Percentiles rank a stretch among this genome's conserved stretches.
These are phyloP conservation scores for Phaeotremella skinneri DNA, from an alignment of 768 basidiomycete species.

Conservation along the genomic window DNA sequence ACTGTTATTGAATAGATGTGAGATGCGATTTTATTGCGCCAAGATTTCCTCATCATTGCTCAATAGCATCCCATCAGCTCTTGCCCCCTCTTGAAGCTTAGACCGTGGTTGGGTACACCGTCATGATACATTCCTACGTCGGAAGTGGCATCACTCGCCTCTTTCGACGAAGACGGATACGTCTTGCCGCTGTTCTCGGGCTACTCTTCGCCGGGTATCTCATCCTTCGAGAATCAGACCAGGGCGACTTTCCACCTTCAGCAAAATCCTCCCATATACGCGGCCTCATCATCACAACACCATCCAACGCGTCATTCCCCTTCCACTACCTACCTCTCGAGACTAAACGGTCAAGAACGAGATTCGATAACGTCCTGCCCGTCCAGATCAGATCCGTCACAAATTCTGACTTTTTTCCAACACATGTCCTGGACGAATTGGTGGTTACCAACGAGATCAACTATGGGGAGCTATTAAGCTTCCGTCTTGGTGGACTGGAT, in stretches of 20 bases:
- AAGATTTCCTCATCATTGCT: too few relatives aligned
- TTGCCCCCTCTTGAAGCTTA: too few relatives aligned
- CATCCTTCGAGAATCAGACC: background rate
- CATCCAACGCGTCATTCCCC: background rate
- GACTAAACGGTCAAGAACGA: background rate
- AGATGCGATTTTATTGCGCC: too few relatives aligned
- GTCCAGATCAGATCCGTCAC: background rate
- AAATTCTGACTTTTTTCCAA: background rate
- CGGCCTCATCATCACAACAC: slow-evolving; percentile 3
- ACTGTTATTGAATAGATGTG: too few relatives aligned
- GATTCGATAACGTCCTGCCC: background rate
- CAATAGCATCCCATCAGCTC: too few relatives aligned
- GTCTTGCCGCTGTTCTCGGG: background rate
- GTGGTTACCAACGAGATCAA: slow-evolving; percentile 6
- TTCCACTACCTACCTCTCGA: slow-evolving; percentile 4
- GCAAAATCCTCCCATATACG: too few relatives aligned
- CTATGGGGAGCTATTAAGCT: background rate
- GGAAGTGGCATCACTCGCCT: background rate
- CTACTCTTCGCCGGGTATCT: background rate
- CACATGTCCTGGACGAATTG: background rate
- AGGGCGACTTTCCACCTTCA: background rate
- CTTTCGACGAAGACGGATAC: background rate
- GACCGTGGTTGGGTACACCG: too few relatives aligned
- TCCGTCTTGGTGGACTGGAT: background rate
- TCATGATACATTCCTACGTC: too few relatives aligned